Evolutionary conservation across 2,329 filamentous ascomycete genomes (phyloP).

Genomic region (Apiospora sp.): DNA sequence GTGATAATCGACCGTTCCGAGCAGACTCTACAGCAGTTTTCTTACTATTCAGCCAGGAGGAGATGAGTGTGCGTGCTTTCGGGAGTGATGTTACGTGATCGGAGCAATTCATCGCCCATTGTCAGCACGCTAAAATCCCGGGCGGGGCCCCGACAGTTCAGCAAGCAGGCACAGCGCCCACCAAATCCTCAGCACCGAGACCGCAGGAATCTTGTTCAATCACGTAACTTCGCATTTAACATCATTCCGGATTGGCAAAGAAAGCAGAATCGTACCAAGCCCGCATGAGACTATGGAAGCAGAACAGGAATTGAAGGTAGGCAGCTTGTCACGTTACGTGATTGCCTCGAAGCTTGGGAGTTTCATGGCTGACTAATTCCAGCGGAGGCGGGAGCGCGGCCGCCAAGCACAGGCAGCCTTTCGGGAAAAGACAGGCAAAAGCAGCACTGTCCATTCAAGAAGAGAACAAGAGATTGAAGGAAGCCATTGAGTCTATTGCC

Average conservation of each 20-base stretch:
- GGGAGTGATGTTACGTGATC: slow-evolving; percentile 32
- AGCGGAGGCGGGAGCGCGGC: slow-evolving; percentile 44
- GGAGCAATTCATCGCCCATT: slow-evolving; percentile 31
- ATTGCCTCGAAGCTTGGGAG: neutral
- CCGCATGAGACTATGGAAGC: neutral
- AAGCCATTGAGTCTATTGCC: slow-evolving; percentile 35
- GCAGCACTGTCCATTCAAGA: slow-evolving; percentile 30
- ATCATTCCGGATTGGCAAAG: too few species aligned
- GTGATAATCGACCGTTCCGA: neutral
- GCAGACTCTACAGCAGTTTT: too few species aligned
- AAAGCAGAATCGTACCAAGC: neutral
- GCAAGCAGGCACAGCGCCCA: neutral
- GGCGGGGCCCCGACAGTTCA: neutral
- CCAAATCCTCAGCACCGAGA: neutral
- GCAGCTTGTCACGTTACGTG: neutral
- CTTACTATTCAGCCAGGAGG: neutral
- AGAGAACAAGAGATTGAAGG: slow-evolving; percentile 36
- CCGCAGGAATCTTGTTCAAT: neutral
- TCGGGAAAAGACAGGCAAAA: slow-evolving; percentile 40
- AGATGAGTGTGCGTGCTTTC: neutral
- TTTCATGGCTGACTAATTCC: slow-evolving; percentile 22
- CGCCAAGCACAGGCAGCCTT: slow-evolving; percentile 42
- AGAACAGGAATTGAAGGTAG: slow-evolving; percentile 4
- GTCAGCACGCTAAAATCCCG: neutral
- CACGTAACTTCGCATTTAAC: neutral